Base-by-base conservation (phyloP, 108 stramenopile species). In the Nitzschia sp. region DNA sequence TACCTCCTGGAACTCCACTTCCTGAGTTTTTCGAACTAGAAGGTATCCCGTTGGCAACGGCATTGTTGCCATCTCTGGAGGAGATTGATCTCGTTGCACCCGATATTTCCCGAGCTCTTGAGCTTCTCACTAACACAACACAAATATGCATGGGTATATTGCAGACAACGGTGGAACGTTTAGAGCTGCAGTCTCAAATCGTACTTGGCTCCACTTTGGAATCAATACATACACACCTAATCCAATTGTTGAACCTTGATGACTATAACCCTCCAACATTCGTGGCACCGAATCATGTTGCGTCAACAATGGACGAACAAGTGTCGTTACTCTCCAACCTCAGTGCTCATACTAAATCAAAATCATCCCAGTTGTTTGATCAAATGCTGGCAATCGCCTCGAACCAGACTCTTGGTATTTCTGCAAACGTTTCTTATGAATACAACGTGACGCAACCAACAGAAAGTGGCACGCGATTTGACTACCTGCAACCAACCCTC, bases 261-360 rank as follows among this genome's bases (percentile, higher is more conserved):
- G 72, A 70, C 42, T 81, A 81, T 51, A 41, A 77, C 52, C 80
- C 80, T 24, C 80, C 80, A 38, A 14, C 29, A 34, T 81, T 71
- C 66, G 0, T 63, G 17, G 71, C 69, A 17, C 65, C 68, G 39
- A 43, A 42, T 38, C 43, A 39, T 56, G 8, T 21, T 42, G 50
- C 21, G 41, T 72, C 56, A 8, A 64, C 34, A 39, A 52, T 62
- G 3, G 51, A 38, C 11, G 69, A 67, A 26, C 65, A 75, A 39
- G 12, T 71, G 7, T 40, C 55, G 41, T 60, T 65, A 0, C 67
- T 53, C 9, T 10, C 14, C 39, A 43, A 25, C 1, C 38, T 38
- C 1, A 29, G 26, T 0, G 1, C 8, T 11, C 15, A 15, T 9
- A 14, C 61, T 44, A 20, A 20, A 19, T 34, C 41, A n/a, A 50